These are phyloP conservation scores for Ramaria sp. DNA, from an alignment of 768 basidiomycete genomes.

Conservation along the genomic window DNA sequence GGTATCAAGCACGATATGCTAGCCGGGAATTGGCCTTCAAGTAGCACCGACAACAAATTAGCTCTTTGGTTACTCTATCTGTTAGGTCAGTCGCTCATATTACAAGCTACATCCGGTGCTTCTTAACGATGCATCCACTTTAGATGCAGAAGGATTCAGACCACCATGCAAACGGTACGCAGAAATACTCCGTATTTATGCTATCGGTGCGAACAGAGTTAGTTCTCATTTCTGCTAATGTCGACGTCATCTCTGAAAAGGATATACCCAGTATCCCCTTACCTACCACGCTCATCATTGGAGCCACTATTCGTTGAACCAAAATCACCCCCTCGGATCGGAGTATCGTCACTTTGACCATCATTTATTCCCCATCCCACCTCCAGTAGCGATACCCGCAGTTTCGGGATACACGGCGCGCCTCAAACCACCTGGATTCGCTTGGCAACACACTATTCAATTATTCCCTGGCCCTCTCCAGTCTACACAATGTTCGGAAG, in stretches of 20 bases:
- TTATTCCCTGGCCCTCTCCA: slow-evolving; percentile 12
- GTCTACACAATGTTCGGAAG: not conserved
- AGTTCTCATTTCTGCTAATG: slow-evolving; percentile 18
- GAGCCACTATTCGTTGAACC: not conserved
- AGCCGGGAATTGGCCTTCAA: slow-evolving; percentile 43
- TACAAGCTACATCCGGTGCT: not conserved
- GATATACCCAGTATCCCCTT: not conserved
- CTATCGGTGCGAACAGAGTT: slow-evolving; percentile 50
- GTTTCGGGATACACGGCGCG: slow-evolving; percentile 60
- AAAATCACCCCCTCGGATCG: not conserved
- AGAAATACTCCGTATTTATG: slow-evolving; percentile 16
- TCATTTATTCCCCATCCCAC: slow-evolving; percentile 36
- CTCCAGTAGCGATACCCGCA: slow-evolving; percentile 58
- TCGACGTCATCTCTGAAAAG: slow-evolving; percentile 10
- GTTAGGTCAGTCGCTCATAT: not conserved
- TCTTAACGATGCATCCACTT: not conserved
- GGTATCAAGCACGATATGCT: slow-evolving; percentile 21
- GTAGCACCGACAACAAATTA: slow-evolving; percentile 39
- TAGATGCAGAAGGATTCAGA: not conserved
- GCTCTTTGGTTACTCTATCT: slow-evolving; percentile 81
- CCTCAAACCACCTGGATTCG: slow-evolving; percentile 12
- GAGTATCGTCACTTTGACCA: slow-evolving; percentile 25
- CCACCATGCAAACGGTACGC: not conserved
- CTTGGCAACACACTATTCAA: slow-evolving; percentile 11
- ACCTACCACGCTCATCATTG: not conserved